These are phyloP conservation scores for Talaromyces pinophilus DNA, from an alignment of 2,329 filamentous ascomycete species.

Conservation along the genomic window DNA sequence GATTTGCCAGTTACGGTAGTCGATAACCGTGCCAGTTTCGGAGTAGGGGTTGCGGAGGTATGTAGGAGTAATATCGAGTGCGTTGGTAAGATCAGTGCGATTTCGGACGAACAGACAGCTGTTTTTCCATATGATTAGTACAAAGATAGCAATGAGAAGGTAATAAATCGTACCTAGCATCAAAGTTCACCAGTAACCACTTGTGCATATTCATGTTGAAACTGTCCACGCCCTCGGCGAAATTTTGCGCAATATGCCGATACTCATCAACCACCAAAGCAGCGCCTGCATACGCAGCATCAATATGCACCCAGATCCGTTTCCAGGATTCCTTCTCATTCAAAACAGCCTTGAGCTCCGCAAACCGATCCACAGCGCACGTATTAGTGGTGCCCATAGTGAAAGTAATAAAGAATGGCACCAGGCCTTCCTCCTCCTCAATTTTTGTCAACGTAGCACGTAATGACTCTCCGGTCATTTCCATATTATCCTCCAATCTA, in stretches of 20 bases:
- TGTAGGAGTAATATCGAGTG: conserved; percentile 74
- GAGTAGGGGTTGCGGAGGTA: conserved; percentile 83
- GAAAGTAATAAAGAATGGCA: conserved; percentile 83
- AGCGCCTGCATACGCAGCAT: conserved; percentile 88
- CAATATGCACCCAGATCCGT: conserved; percentile 85
- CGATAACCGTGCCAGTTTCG: conserved; percentile 80
- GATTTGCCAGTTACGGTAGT: conserved; percentile 97
- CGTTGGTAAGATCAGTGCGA: conserved; percentile 73
- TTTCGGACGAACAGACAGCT: conserved; percentile 78
- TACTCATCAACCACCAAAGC: conserved; percentile 81
- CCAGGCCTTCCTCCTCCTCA: conserved; percentile 66
- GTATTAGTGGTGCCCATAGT: conserved; percentile 86
- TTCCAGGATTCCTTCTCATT: conserved; percentile 50
- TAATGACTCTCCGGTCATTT: conserved; percentile 67
- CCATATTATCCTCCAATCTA: conserved; percentile 63
- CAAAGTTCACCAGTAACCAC: conserved; percentile 94
- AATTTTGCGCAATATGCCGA: conserved; percentile 64
- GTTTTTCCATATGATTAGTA: conserved; percentile 5
- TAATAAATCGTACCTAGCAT: conserved; percentile 51
- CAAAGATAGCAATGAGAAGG: too few relatives aligned
- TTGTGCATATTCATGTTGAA: conserved; percentile 98
- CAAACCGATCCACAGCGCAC: conserved; percentile 82
- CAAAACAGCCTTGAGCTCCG: conserved; percentile 62
- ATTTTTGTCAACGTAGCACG: conserved; percentile 64
- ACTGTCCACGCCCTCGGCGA: conserved; percentile 70